Base-by-base conservation (phyloP, 1,139 yeast species). In the Suhomyces maxii region DNA sequence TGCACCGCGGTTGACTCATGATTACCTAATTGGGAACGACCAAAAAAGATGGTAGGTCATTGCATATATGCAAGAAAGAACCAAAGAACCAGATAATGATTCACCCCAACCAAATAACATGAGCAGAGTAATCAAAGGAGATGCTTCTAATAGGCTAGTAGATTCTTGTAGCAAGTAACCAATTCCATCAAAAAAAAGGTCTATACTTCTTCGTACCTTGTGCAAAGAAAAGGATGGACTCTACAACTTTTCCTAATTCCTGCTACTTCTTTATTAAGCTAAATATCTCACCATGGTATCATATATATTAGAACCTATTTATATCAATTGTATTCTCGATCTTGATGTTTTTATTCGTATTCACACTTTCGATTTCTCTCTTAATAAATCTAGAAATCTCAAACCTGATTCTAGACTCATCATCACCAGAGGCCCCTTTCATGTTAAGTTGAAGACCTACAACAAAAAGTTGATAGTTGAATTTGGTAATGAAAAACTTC, bases 351-450 rank as follows among this genome's bases (percentile, higher is more conserved):
- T 57, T 50, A 28, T 57, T 63, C 46, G 53, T 35, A 38, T 55
- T 68, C 53, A 52, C 54, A 12, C 48, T 52, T 40, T 56, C 53
- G n/a, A 69, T 53, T 37, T 63, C 66, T 13, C 55, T 63, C 40
- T 65, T 67, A 6, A 85, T 63, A 31, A 83, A 69, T 34, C 80
- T 71, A 45, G 73, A 71, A 2, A 82, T 68, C 45, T 85, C 84
- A 52, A 76, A 74, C 44, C 86, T 63, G 38, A 86, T 58, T 32
- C 73, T 65, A 1, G 81, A 66, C 58, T 86, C 93, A 47, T 85
- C 89, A 49, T 84, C 89, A 47, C 79, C 79, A 7, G 86, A 79
- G 1, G 84, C 86, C n/a, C 91, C 91, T 39, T 69, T 65, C 86
- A 86, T 82, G 30, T 61, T 62, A 8, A 86, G 54, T 46, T 70